A percentile compares a stretch with the other conserved stretches of the same genome.
Evolutionary conservation across 1,139 yeast genomes (phyloP).

Genomic region (Suhomyces yuchorum): DNA sequence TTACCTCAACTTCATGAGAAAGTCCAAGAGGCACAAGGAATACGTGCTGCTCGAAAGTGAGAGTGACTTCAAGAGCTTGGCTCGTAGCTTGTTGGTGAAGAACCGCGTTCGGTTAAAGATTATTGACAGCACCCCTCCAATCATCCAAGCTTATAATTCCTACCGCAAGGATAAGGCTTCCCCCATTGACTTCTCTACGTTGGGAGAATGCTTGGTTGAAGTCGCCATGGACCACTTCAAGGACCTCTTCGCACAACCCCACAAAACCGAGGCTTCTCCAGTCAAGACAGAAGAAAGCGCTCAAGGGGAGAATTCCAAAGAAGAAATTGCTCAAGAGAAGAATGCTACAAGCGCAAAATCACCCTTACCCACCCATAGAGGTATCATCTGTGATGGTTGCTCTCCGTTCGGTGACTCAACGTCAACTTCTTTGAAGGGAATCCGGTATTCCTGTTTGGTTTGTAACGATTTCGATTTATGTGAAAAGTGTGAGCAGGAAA

Average conservation of each 20-base stretch:
- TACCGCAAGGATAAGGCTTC: constrained; percentile 14
- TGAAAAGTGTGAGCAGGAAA: constrained; percentile 43
- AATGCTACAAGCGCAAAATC: background rate
- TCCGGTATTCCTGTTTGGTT: constrained; percentile 55
- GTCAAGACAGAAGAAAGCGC: background rate
- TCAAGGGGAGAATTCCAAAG: background rate
- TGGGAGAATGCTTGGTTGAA: constrained; percentile 30
- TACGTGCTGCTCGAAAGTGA: constrained; percentile 42
- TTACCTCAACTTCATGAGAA: constrained; percentile 26
- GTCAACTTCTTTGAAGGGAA: constrained; percentile 45
- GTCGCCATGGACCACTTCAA: constrained; percentile 28
- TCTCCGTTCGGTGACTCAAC: constrained; percentile 21
- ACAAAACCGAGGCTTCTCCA: background rate
- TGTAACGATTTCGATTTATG: constrained; percentile 64
- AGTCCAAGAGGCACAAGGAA: constrained; percentile 45
- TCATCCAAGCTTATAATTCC: constrained; percentile 2
- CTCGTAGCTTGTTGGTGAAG: constrained; percentile 51
- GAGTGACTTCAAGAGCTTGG: constrained; percentile 48
- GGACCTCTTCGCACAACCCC: constrained; percentile 18
- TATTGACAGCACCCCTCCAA: constrained; percentile 20
- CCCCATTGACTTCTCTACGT: constrained; percentile 24
- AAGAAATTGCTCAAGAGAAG: background rate
- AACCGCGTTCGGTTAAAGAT: constrained; percentile 36
- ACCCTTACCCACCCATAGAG: constrained; percentile 37
- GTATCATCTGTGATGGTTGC: constrained; percentile 47